Evolutionary conservation across 192 early-diverging fungal genomes (phyloP), one percentile per base, ranked within the genome.

Genomic region (Gigaspora rosea): DNA sequence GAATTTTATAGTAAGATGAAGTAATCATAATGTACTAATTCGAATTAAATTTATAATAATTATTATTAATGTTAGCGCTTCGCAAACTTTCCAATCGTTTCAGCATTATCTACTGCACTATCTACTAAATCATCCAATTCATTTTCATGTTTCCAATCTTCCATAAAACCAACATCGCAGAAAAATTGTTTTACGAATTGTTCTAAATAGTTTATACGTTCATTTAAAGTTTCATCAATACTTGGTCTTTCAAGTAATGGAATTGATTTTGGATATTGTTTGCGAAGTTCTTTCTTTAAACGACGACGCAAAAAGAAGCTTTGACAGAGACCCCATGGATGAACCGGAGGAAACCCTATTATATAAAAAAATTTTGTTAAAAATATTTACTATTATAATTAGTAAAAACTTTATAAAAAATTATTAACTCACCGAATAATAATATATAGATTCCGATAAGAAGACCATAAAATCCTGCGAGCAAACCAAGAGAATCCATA

Each of bases 391-490:
- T 35, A 22, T 36, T 15, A 41, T 15, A 22, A 46, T 48, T 35
- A 20, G 9, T 35, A 10, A 67, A 11, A 18, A 68, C 10, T 32
- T 33, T 22, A 8, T 12, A 11, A 70, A 22, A 8, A 0, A 33
- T n/a, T 18, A 27, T 27, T 20, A 51, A 64, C n/a, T 61, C 63
- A 75, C 73, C 73, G 16, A 75, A 75, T 1, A 46, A 18, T 16
- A 48, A 75, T 22, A 75, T 36, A 51, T 75, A 75, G 15, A 75
- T 64, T 75, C 73, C 73, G 8, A 27, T 46, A 13, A 75, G 16
- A 13, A 75, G 20, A 33, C 35, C 59, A 50, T 75, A 75, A n/a
- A 75, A 75, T 63, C 73, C 73, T 20, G 73, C 20, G 20, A 75
- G 46, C 36, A 75, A 64, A 36, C 59, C 36, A 27, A 75, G 22